Base-by-base conservation (phyloP, 371 early-diverging fungal genomes). In the Mortierella sp. region DNA sequence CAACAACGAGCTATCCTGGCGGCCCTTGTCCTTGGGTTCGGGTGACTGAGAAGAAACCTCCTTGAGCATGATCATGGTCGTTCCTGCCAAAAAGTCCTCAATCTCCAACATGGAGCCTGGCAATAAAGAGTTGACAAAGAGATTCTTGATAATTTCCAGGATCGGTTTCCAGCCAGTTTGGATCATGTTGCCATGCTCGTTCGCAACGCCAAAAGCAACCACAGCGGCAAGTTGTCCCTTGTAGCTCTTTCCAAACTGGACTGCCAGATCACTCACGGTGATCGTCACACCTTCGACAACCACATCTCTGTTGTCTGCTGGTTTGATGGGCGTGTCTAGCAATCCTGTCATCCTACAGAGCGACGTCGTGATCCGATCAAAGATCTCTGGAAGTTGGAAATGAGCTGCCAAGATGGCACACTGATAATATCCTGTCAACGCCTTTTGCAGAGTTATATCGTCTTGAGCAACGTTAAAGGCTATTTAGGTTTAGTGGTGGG, bases 161-260 rank as follows among this genome's bases (percentile, higher is more conserved):
- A 94, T 77, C 1, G 74, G 82, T 61, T 80, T 82, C 97, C 98
- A 97, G 14, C 95, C 93, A 29, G 84, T 86, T 28, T 88, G 79
- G 65, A 96, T 72, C 16, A 88, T 75, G 51, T 92, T 92, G 5
- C 95, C 91, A 66, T 91, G 91, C 75, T 91, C 90, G 11, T 87
- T 85, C 2, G 90, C 92, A 16, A 96, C 83, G 19, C 90, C 89
- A 80, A 97, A 94, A 67, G 93, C 85, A 9, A 95, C 88, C 12
- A 96, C 93, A 28, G 95, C 89, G 0, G 96, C 96, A 28, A 96
- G 82, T 76, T 97, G 97, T 4, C 93, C 94, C 61, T 92, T 91
- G 74, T 93, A 94, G 68, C 94, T 92, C 60, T 91, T 86, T 58
- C 97, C 97, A 83, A 98, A 93, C 47, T 95, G 92, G 19, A 96